Evolutionary conservation across 108 stramenopile genomes (phyloP), one percentile per base, ranked within the genome.

Genomic region (Conticribra guillardii): DNA sequence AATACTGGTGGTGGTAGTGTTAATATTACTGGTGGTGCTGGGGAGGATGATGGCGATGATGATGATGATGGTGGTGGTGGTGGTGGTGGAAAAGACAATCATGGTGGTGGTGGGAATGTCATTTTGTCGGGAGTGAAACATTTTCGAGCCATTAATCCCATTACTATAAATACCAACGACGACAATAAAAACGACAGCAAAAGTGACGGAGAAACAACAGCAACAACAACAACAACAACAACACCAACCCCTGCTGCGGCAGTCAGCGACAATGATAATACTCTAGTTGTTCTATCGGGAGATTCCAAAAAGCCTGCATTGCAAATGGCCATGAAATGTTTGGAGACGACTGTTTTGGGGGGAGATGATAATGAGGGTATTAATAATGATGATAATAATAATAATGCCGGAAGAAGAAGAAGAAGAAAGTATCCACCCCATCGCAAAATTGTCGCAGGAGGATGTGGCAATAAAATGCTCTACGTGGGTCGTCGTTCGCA

Each of bases 381-480:
- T 33, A 26, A 32, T 52, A 48, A 65, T 15, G 23, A 52, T 44
- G 23, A 53, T 28, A 28, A 4, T 16, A 21, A 44, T 9, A 2
- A 28, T 18, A 21, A 44, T 16, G 21, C 2, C 22, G 54, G 7
- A 9, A 28, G 19, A 21, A 21, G 0, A 0, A 18, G 29, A 22
- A 32, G 33, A 46, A 29, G 41, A 45, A 23, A 45, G 44, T 56
- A 22, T 33, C 55, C 59, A 23, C 68, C 68, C 17, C 61, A 56
- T 64, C 68, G 68, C 30, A 77, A 69, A 58, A 65, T 70, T 37
- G 46, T 74, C 30, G 67, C 67, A 29, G 78, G 78, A 2, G 78
- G 78, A 21, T 79, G 78, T 22, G 78, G 78, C 23, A 73, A 67
- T 49, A 79, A 79, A 56, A 79, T 79, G 33, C 32, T 79, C 22